phyloP scores from a whole-genome alignment of 331 rosid species.

The Dryas integrifolia region DNA sequence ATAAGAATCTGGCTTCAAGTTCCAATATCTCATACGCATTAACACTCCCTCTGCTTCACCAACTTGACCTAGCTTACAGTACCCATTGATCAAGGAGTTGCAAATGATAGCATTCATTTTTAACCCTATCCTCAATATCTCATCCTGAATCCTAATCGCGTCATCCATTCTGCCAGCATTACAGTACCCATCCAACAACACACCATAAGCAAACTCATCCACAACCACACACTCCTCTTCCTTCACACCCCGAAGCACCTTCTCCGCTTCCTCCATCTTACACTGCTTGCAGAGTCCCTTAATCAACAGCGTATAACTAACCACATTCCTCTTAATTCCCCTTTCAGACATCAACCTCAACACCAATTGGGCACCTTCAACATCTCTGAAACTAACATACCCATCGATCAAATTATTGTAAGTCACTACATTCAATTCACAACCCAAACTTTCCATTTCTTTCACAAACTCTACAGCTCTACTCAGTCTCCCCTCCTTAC shows the following conservation, averaged over 20 bases:
- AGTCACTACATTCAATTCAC: constrained; percentile 56
- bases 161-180: constrained; percentile 57
- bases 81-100: constrained; percentile 72
- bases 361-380: constrained; percentile 47
- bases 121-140: constrained; percentile 54
- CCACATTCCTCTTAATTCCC: constrained; percentile 51
- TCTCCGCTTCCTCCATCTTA: constrained; percentile 64
- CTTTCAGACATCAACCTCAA: constrained; percentile 52
- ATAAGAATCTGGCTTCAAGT: constrained; percentile 63
- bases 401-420: constrained; percentile 75
- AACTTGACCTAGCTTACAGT: constrained; percentile 55
- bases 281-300: constrained; percentile 56
- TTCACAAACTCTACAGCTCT: constrained; percentile 43
- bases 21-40: constrained; percentile 47
- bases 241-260: constrained; percentile 44
- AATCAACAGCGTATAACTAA: constrained; percentile 57
- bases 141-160: constrained; percentile 65
- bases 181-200: constrained; percentile 67
- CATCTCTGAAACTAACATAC: constrained; percentile 51
- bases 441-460: constrained; percentile 60
- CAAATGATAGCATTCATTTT: constrained; percentile 61
- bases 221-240: constrained; percentile 28
- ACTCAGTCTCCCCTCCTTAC: constrained; percentile 51
- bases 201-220: constrained; percentile 45
- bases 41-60: constrained; percentile 50